Evolutionary conservation across 2,329 filamentous ascomycete genomes (phyloP), one percentile per base, ranked within the genome.

Genomic region (Pyrenophora tritici-repentis): DNA sequence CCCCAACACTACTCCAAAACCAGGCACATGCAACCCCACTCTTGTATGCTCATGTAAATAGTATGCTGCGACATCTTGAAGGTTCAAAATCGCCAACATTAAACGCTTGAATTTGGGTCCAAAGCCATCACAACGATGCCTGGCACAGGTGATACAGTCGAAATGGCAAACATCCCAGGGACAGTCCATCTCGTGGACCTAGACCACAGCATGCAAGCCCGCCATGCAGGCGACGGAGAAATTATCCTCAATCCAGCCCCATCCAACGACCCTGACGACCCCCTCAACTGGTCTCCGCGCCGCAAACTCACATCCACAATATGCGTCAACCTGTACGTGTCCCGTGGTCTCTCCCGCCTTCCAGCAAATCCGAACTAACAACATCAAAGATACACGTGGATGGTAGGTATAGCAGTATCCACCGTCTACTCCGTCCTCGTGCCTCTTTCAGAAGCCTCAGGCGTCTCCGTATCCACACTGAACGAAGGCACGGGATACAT

Each of bases 401-500:
- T 77, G 66, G 74, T 75, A 12, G 80, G 79, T n/a, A 78, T 82
- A 38, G 73, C 79, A 3, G 72, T 72, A 16, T 75, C 79, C 1
- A 73, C 77, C 7, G 76, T 80, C n/a, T 82, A 82, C 58, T 78
- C 75, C 6, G 76, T 82, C 6, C 67, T 82, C 7, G 75, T 75
- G 4, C 76, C 77, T 9, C 78, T 83, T 33, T 75, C 74, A 6
- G 63, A 73, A 38, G 76, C 77, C n/a, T 79, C 78, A 0, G 77
- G 75, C 3, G 66, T 83, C 31, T 76, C 75, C 0, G 61, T 79
- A 1, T 68, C 65, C 3, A 71, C 77, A 31, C 62, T 82, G 14
- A 79, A 80, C 51, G 71, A 76, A 41, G 80, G 80, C 6, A 81
- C 76, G 10, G 80, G 81, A 2, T 76, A 78, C 42, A 80, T 81